A percentile compares a stretch with the other conserved stretches of the same genome.
Conservation (phyloP, 2,329 filamentous ascomycete species). For the Ophiostoma ulmi region DNA sequence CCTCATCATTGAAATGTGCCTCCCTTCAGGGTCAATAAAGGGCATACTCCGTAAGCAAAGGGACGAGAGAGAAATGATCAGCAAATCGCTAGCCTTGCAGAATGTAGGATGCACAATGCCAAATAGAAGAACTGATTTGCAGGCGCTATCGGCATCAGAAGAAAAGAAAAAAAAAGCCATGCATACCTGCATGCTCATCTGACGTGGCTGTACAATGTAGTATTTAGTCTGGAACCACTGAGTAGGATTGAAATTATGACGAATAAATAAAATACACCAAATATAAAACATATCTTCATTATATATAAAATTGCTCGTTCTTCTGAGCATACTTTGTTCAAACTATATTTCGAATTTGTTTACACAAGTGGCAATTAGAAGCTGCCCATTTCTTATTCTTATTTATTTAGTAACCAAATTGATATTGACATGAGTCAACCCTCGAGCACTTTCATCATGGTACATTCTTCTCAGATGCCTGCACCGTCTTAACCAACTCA, state of each 20-base stretch:
- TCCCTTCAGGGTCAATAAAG: background rate
- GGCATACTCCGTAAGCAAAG: background rate
- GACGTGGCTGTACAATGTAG: background rate
- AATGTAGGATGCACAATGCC: background rate
- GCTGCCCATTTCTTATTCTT: no score
- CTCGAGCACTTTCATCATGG: no score
- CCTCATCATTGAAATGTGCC: background rate
- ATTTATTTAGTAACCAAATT: no score
- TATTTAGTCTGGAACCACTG: background rate
- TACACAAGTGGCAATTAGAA: no score
- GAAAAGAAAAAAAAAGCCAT: background rate
- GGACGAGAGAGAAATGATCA: background rate
- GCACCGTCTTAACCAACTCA: no score
- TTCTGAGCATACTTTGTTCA: no score
- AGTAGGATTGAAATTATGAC: background rate
- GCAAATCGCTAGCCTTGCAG: slow-evolving; percentile 1
- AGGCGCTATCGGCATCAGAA: background rate
- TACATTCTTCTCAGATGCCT: no score
- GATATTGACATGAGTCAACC: no score
- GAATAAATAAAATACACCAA: background rate
- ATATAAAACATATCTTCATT: no score
- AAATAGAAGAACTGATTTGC: background rate
- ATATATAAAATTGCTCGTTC: no score
- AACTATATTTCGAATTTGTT: no score
- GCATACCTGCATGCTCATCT: background rate